Evolutionary conservation across 768 basidiomycete species (phyloP).

Genomic region (Mycena rebaudengoi): DNA sequence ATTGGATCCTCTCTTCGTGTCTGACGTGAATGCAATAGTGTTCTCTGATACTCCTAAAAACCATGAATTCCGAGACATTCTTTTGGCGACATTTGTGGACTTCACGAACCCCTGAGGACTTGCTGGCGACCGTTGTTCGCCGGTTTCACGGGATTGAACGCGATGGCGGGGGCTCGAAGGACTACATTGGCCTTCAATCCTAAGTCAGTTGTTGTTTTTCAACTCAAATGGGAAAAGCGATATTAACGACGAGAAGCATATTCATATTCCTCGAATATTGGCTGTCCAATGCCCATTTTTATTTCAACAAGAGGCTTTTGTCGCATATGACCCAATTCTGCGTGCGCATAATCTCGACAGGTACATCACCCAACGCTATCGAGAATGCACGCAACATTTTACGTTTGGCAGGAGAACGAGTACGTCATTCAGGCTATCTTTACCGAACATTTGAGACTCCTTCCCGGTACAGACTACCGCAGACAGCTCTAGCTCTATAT

Average conservation of each 20-base stretch:
- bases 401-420: constrained; percentile 38
- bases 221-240: neutral
- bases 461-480: neutral
- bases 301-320: constrained; percentile 40
- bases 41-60: constrained; percentile 41
- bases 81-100: constrained; percentile 52
- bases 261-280: constrained; percentile 48
- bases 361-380: constrained; percentile 40
- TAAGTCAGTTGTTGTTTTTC: constrained; percentile 42
- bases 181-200: constrained; percentile 44
- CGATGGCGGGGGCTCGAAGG: constrained; percentile 38
- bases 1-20: neutral
- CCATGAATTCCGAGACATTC: constrained; percentile 47
- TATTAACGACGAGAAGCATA: constrained; percentile 34
- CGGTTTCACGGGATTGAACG: constrained; percentile 46
- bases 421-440: too few species aligned
- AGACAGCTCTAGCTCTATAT: neutral
- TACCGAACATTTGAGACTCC: too few species aligned
- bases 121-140: constrained; percentile 47
- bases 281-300: constrained; percentile 41
- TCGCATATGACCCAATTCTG: constrained; percentile 48
- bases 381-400: constrained; percentile 43
- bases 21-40: neutral
- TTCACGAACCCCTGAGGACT: constrained; percentile 51
- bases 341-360: constrained; percentile 35